A percentile compares a stretch with the other conserved stretches of the same genome.
Evolutionary conservation across 148 eudicot genomes (phyloP).

Genomic region (Spergularia marina): DNA sequence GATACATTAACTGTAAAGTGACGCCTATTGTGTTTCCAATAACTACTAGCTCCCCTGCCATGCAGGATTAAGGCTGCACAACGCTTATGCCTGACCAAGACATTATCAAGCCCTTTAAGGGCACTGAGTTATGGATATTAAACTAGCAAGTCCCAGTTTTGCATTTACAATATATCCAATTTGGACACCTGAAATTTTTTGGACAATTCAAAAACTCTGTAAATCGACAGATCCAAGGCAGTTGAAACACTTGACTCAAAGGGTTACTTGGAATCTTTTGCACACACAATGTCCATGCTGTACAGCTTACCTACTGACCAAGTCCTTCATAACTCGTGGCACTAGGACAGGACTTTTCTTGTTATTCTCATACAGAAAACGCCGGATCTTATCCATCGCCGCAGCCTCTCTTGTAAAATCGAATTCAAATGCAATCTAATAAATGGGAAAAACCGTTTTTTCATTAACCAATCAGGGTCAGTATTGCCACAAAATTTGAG

Average conservation of each 20-base stretch:
- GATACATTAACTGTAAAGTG: no score
- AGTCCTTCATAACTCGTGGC: constrained; percentile 61
- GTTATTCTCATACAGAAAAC: constrained; percentile 59
- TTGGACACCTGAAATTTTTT: neutral
- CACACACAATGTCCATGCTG: constrained; percentile 1
- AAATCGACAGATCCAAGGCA: neutral
- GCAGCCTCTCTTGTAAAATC: constrained; percentile 81
- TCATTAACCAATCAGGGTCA: neutral
- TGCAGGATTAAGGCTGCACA: neutral
- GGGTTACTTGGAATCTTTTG: neutral
- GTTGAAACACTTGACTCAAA: neutral
- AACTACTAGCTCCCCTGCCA: neutral
- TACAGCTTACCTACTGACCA: constrained; percentile 64
- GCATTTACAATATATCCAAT: neutral
- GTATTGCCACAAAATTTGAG: neutral
- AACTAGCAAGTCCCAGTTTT: neutral
- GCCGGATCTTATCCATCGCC: constrained; percentile 83
- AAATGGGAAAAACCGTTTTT: constrained; percentile 16
- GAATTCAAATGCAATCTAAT: constrained; percentile 81
- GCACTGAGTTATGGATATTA: neutral
- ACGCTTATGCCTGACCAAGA: neutral
- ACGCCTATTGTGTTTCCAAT: no score
- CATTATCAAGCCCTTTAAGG: neutral
- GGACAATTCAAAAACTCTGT: neutral
- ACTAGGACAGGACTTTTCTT: constrained; percentile 75